Conservation (phyloP, 164 flowering plant species). For the Warburgia ugandensis region DNA sequence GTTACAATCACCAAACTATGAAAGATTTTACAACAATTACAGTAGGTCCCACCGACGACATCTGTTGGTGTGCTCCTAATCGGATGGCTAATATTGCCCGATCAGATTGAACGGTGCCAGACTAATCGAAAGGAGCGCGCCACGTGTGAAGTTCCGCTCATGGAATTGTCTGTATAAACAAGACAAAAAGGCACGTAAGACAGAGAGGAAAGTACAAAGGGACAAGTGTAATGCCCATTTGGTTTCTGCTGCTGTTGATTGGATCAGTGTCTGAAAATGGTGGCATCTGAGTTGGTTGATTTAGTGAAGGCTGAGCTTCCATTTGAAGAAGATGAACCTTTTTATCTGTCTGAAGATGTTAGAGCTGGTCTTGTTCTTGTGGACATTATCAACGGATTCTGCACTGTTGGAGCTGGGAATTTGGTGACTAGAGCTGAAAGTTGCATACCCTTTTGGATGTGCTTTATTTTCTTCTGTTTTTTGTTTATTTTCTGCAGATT, state of each 20-base stretch:
- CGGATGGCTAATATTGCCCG: no score
- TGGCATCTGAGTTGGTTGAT: constrained; percentile 17
- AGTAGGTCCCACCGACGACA: no score
- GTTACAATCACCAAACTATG: no score
- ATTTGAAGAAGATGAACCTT: constrained; percentile 29
- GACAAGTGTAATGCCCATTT: no score
- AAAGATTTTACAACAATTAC: no score
- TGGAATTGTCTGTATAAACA: no score
- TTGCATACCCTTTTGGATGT: neutral
- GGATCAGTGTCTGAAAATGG: neutral
- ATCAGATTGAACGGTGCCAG: no score
- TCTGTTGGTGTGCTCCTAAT: no score
- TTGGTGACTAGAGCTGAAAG: constrained; percentile 29
- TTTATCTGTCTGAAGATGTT: constrained; percentile 26
- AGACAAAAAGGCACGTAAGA: no score
- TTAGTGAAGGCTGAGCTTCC: constrained; percentile 43
- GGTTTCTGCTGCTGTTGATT: neutral
- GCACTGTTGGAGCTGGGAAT: constrained; percentile 63
- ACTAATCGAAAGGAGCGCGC: no score
- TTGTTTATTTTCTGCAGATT: neutral
- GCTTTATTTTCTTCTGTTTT: neutral
- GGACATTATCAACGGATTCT: constrained; percentile 60
- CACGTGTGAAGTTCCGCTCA: no score
- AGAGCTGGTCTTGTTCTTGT: constrained; percentile 46
- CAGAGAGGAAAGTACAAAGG: no score